Evolutionary conservation across 2,329 filamentous ascomycete species (phyloP).

Genomic region (Neofusicoccum sp.): DNA sequence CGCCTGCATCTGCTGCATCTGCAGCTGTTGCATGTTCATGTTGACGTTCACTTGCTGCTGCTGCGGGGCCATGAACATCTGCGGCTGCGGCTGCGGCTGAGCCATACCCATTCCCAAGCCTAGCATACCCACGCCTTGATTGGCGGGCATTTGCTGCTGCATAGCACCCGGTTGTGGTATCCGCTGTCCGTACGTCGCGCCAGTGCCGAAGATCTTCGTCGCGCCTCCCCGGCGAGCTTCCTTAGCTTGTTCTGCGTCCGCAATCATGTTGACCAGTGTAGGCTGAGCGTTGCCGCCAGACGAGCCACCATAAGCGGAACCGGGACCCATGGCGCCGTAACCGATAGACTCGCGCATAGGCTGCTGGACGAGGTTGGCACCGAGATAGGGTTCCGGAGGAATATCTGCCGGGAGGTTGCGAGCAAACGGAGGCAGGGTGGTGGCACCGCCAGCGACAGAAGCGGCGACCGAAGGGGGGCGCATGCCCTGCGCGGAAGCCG

Average conservation of each 20-base stretch:
- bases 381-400: constrained; percentile 32
- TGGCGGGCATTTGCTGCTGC: constrained; percentile 3
- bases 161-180: constrained; percentile 11
- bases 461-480: constrained; percentile 12
- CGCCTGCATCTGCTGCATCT: constrained; percentile 24
- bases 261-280: constrained; percentile 41
- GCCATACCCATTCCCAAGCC: constrained; percentile 5
- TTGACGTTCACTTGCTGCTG: constrained; percentile 1
- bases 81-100: constrained; percentile 4
- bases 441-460: constrained; percentile 9
- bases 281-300: constrained; percentile 33
- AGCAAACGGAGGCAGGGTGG: constrained; percentile 38
- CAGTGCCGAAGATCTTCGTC: constrained; percentile 15
- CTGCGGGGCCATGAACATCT: constrained; percentile 17
- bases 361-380: constrained; percentile 37
- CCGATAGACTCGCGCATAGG: constrained; percentile 40
- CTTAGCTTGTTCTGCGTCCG: constrained; percentile 40
- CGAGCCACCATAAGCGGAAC: constrained; percentile 38
- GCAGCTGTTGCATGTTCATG: constrained; percentile 20
- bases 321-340: constrained; percentile 28
- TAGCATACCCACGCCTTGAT: constrained; percentile 23
- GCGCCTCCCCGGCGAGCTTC: constrained; percentile 23
- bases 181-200: constrained; percentile 7
- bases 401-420: constrained; percentile 37
- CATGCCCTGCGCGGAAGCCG: constrained; percentile 13